Evolutionary conservation across 257 asterid species (phyloP).

Genomic region (Fraxinus americana): DNA sequence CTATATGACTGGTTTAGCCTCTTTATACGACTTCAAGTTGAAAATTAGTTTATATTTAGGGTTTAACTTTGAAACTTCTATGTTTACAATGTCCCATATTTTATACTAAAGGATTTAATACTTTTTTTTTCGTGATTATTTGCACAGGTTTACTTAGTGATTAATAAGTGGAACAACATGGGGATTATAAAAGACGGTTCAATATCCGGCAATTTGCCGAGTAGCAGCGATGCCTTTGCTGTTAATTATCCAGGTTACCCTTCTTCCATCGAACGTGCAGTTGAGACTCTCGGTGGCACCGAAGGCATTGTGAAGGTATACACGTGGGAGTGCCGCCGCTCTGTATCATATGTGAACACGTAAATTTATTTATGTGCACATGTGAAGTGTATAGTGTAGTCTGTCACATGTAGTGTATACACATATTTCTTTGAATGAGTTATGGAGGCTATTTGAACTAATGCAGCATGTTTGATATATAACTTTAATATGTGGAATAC

Average conservation of each 20-base stretch:
- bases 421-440: not conserved
- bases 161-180: constrained; percentile 36
- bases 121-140: too few species aligned
- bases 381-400: not conserved
- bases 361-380: too few species aligned
- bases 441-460: not conserved
- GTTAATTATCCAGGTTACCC: constrained; percentile 94
- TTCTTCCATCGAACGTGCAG: constrained; percentile 75
- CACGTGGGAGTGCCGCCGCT: not conserved
- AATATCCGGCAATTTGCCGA: constrained; percentile 67
- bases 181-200: constrained; percentile 71
- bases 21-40: constrained; percentile 33
- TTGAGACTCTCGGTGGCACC: constrained; percentile 83
- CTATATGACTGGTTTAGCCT: constrained; percentile 46
- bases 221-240: constrained; percentile 48
- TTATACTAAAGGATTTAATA: too few species aligned
- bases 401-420: not conserved
- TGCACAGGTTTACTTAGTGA: not conserved
- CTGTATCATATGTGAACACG: not conserved
- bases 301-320: constrained; percentile 70
- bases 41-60: too few species aligned
- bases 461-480: not conserved
- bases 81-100: too few species aligned
- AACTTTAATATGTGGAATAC: not conserved
- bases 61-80: too few species aligned